Percentiles rank a stretch among this genome's conserved stretches.
phyloP scores from a whole-genome alignment of 108 stramenopile species.

The Fragilaria crotonensis region DNA sequence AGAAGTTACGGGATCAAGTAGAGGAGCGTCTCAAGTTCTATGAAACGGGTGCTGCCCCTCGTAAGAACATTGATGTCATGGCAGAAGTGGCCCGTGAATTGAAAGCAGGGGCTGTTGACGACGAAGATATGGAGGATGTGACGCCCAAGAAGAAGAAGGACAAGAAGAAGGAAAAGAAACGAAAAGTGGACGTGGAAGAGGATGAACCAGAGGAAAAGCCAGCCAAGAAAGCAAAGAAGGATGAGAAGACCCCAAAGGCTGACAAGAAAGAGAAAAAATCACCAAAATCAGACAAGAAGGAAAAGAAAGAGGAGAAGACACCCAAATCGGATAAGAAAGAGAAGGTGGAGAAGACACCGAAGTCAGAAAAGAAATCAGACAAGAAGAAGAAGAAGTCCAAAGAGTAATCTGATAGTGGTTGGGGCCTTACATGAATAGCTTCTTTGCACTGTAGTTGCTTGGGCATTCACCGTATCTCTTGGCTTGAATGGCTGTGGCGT shows the following conservation, averaged over 20 bases:
- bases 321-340: conserved; percentile 1
- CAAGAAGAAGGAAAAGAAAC: conserved; percentile 6
- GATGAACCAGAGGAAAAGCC: conserved; percentile 28
- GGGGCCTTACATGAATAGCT: too few relatives aligned
- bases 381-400: conserved; percentile 19
- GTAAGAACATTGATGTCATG: conserved; percentile 98
- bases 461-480: too few relatives aligned
- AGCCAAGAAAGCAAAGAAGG: conserved; percentile 45
- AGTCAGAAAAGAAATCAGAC: conserved; percentile 21
- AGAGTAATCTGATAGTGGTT: too few relatives aligned
- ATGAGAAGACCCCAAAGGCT: conserved; percentile 7
- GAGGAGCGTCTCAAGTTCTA: conserved; percentile 99
- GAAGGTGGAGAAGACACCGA: conserved; percentile 23
- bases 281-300: conserved; percentile 44
- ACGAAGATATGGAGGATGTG: conserved; percentile 28
- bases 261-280: conserved; percentile 16
- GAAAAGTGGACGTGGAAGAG: conserved; percentile 22
- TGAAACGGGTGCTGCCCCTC: conserved; percentile 96
- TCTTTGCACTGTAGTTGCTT: too few relatives aligned
- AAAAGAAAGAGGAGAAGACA: conserved; percentile 32
- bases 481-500: too few relatives aligned
- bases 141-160: conserved; percentile 33
- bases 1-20: conserved; percentile 96
- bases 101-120: conserved; percentile 39
- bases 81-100: conserved; percentile 82